Conservation (phyloP, 768 basidiomycete genomes). For the Glaciozyma antarctica region DNA sequence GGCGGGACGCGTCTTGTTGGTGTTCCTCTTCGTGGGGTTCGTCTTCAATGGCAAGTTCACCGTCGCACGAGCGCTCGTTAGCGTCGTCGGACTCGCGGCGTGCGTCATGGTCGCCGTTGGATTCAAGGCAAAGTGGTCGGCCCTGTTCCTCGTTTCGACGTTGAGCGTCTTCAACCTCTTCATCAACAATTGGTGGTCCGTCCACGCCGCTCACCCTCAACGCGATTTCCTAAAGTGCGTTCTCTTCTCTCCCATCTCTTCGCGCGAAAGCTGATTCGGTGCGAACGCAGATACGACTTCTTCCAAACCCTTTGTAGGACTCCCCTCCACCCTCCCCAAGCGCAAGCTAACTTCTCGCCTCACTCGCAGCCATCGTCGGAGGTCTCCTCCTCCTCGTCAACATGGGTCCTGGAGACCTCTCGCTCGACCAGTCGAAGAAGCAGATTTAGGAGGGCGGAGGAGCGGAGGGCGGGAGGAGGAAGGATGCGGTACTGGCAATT, state of each 20-base stretch:
- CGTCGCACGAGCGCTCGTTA: slow-evolving; percentile 49
- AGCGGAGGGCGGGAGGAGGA: too few species aligned
- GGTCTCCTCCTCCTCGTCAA: slow-evolving; percentile 94
- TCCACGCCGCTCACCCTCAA: slow-evolving; percentile 83
- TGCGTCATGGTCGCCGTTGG: slow-evolving; percentile 95
- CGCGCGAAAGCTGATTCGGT: slow-evolving; percentile 22
- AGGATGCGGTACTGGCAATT: too few species aligned
- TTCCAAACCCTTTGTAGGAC: slow-evolving; percentile 83
- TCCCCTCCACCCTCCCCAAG: background rate
- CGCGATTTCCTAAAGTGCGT: slow-evolving; percentile 94
- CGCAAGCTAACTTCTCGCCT: background rate
- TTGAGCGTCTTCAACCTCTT: slow-evolving; percentile 74
- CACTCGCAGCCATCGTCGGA: slow-evolving; percentile 69
- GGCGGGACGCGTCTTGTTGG: slow-evolving; percentile 88
- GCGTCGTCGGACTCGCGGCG: slow-evolving; percentile 78
- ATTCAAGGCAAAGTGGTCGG: slow-evolving; percentile 99
- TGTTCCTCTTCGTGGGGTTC: slow-evolving; percentile 98
- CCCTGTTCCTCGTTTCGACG: slow-evolving; percentile 83
- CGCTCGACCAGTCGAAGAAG: slow-evolving; percentile 78
- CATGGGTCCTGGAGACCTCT: slow-evolving; percentile 95
- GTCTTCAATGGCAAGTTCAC: slow-evolving; percentile 43
- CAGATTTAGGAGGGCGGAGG: background rate
- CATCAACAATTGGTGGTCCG: slow-evolving; percentile 91
- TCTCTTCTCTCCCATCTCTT: background rate
- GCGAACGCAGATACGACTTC: slow-evolving; percentile 75